Base-by-base conservation (phyloP, 1,139 yeast species). In the Yamadazyma jaroonii region DNA sequence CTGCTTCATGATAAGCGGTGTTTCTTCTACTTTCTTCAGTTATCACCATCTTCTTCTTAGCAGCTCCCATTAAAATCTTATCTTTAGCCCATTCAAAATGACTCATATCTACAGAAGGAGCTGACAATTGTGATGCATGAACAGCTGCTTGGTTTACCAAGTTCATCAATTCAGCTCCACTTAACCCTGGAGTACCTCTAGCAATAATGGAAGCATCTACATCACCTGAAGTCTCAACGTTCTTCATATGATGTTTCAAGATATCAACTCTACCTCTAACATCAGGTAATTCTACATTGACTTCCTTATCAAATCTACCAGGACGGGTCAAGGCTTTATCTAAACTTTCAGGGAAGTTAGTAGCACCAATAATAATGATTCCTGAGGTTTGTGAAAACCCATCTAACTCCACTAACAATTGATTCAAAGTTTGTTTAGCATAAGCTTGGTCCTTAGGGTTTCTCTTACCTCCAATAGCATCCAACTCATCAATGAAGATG, bases 61-160 rank as follows among this genome's bases (percentile, higher is more conserved):
- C 99, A 25, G 97, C 98, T 37, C 99, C 99, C 85, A 94, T 81
- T 54, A 94, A 70, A 42, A 94, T 92, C 66, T 92, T 92, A 61
- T 92, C 99, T 62, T 94, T 94, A 33, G 99, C 98, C 98, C 98
- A 94, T 62, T 92, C 99, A 48, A 92, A 82, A 62, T 94, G 97
- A 33, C 64, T 59, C 96, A 88, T 87, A 55, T 84, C 88, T 25
- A 92, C 98, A 9, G 92, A 76, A 24, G 89, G 78, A 0, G 97
- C 97, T 51, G 87, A 84, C 54, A 84, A 79, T 59, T 89, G 96
- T 15, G 97, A 88, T 0, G 98, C 98, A 59, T 84, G 86, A 34
- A 92, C 90, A 3, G 99, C 99, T 6, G 99, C 99, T 61, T 92
- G 97, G 64, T 92, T 92, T 24, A 94, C 97, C 47, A 92, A 72